Percentiles rank a stretch among this genome's conserved stretches.
These are phyloP conservation scores for Coniochaeta pulveracea DNA, from an alignment of 2,329 filamentous ascomycete genomes.

Conservation along the genomic window DNA sequence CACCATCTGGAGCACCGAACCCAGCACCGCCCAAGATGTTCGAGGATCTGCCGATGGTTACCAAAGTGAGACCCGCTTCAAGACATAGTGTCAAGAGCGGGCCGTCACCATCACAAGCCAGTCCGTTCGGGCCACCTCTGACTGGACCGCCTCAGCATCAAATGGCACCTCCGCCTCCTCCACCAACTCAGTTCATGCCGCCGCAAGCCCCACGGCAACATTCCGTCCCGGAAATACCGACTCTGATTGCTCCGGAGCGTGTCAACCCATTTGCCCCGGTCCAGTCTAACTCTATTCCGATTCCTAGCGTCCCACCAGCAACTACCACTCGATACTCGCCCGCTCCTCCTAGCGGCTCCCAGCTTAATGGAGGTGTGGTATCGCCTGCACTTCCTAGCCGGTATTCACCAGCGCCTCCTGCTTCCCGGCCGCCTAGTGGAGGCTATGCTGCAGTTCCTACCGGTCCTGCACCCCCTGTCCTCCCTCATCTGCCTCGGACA, in stretches of 20 bases:
- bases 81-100: slow-evolving; percentile 33
- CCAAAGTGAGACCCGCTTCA: slow-evolving; percentile 50
- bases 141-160: slow-evolving; percentile 8
- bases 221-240: slow-evolving; percentile 17
- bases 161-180: slow-evolving; percentile 10
- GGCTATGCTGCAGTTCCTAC: slow-evolving; percentile 25
- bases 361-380: slow-evolving; percentile 35
- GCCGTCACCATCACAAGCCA: slow-evolving; percentile 29
- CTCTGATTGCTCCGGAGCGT: slow-evolving; percentile 41
- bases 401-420: slow-evolving; percentile 40
- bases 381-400: slow-evolving; percentile 38
- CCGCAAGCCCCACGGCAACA: slow-evolving; percentile 12
- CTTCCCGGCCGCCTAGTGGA: slow-evolving; percentile 25
- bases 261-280: slow-evolving; percentile 42
- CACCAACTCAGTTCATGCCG: slow-evolving; percentile 9
- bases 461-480: slow-evolving; percentile 29
- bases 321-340: slow-evolving; percentile 50
- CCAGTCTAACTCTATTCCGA: slow-evolving; percentile 17
- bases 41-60: slow-evolving; percentile 59
- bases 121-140: slow-evolving; percentile 19
- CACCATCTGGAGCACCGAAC: slow-evolving; percentile 5
- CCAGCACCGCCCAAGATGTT: slow-evolving; percentile 39
- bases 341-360: slow-evolving; percentile 29
- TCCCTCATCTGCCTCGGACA: slow-evolving; percentile 51
- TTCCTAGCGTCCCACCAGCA: slow-evolving; percentile 15